Evolutionary conservation across 768 basidiomycete species (phyloP).

Genomic region (Paxillus ammoniavirescens): DNA sequence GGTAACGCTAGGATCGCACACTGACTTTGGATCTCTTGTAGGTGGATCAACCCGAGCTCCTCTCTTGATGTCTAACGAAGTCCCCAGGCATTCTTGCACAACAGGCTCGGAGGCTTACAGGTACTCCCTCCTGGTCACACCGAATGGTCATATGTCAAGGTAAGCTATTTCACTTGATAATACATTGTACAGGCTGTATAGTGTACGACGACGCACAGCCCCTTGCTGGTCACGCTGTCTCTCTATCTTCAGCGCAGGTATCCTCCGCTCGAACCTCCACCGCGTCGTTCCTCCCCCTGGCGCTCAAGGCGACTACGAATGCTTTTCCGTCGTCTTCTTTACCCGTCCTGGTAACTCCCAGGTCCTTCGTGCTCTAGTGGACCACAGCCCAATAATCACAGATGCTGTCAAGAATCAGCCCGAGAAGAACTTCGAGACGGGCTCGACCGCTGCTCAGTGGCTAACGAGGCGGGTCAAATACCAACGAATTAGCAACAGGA

Average conservation of each 20-base stretch:
- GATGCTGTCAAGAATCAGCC: slow-evolving; percentile 36
- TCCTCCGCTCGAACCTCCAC: slow-evolving; percentile 64
- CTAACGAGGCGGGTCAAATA: slow-evolving; percentile 40
- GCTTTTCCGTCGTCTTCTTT: slow-evolving; percentile 73
- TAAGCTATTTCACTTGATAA: slow-evolving; percentile 11
- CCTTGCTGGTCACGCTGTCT: slow-evolving; percentile 55
- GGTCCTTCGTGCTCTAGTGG: slow-evolving; percentile 48
- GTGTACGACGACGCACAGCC: slow-evolving; percentile 31
- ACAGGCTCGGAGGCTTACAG: slow-evolving; percentile 67
- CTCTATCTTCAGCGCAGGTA: slow-evolving; percentile 59
- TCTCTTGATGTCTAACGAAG: not conserved
- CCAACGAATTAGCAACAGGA: slow-evolving; percentile 42
- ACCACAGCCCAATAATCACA: slow-evolving; percentile 51
- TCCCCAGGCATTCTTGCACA: slow-evolving; percentile 64
- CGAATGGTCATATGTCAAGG: slow-evolving; percentile 69
- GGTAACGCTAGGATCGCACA: slow-evolving; percentile 61
- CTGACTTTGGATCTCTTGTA: slow-evolving; percentile 69
- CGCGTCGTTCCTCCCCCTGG: slow-evolving; percentile 65
- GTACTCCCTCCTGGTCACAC: slow-evolving; percentile 61
- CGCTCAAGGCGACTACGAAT: slow-evolving; percentile 46
- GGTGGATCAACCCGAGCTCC: slow-evolving; percentile 10
- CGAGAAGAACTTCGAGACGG: slow-evolving; percentile 37
- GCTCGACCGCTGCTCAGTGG: slow-evolving; percentile 40
- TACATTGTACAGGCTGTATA: not conserved
- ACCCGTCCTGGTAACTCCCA: slow-evolving; percentile 57